Percentiles rank a stretch among this genome's conserved stretches.
Conservation (phyloP, 805 yeast genomes). For the Starmerella gropengiesseri region DNA sequence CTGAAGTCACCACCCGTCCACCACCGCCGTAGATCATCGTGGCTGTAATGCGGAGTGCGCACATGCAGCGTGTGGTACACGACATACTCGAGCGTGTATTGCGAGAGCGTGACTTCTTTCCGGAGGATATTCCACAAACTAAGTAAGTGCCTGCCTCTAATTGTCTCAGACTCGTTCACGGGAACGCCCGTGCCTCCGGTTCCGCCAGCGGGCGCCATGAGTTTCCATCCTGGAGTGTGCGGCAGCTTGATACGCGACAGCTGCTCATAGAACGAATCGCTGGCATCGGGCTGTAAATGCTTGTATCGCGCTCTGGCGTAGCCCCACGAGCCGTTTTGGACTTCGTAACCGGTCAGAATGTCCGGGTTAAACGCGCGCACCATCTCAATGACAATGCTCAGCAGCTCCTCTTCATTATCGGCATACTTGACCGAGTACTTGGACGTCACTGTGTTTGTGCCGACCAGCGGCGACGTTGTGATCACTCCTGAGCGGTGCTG, state of each 20-base stretch:
- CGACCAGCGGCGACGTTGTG: conserved; percentile 7
- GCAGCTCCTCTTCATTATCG: conserved; percentile 43
- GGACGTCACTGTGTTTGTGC: neutral
- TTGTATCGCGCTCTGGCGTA: conserved; percentile 55
- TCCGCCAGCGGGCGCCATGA: conserved; percentile 64
- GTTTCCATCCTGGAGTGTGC: conserved; percentile 3
- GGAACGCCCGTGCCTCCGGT: conserved; percentile 19
- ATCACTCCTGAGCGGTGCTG: conserved; percentile 6
- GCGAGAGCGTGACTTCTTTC: conserved; percentile 49
- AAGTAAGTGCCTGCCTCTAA: conserved; percentile 73
- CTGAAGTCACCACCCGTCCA: conserved; percentile 28
- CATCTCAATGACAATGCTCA: conserved; percentile 43
- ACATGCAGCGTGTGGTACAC: conserved; percentile 56
- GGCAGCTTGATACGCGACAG: conserved; percentile 18
- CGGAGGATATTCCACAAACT: conserved; percentile 76
- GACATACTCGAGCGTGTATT: conserved; percentile 68
- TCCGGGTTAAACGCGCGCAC: conserved; percentile 73
- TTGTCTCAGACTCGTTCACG: conserved; percentile 32
- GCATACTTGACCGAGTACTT: conserved; percentile 6
- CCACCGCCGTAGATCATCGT: conserved; percentile 39
- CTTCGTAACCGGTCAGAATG: conserved; percentile 74
- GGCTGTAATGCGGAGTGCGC: conserved; percentile 53
- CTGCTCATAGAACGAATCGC: conserved; percentile 9
- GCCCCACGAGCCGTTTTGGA: conserved; percentile 80
- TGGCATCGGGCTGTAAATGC: conserved; percentile 1